Conservation (phyloP, 768 basidiomycete species). For the Kwoniella sp. region DNA sequence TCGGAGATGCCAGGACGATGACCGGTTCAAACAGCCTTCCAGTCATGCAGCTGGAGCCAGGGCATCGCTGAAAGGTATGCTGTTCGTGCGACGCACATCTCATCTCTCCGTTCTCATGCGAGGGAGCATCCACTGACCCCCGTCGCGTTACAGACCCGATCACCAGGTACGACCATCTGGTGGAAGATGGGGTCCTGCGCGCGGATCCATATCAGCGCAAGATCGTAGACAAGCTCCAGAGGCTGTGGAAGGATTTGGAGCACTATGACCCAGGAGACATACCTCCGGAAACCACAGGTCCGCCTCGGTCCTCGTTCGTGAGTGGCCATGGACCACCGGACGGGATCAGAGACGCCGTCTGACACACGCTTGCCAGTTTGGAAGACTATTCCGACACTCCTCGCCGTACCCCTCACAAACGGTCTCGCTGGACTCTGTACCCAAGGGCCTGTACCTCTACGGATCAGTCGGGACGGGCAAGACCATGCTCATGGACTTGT, state of each 20-base stretch:
- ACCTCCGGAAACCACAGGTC: conserved; percentile 45
- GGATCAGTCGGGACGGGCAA: conserved; percentile 97
- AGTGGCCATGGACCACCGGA: conserved; percentile 10
- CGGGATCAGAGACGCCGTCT: too few relatives aligned
- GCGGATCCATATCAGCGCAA: conserved; percentile 78
- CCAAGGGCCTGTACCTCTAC: conserved; percentile 88
- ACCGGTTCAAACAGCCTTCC: too few relatives aligned
- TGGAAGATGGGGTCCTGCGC: conserved; percentile 58
- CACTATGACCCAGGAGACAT: conserved; percentile 68
- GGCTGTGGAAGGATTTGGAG: conserved; percentile 67
- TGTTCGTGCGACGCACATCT: too few relatives aligned
- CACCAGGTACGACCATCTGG: conserved; percentile 55
- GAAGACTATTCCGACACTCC: conserved; percentile 25
- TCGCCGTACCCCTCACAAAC: conserved; percentile 19
- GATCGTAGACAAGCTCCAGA: conserved; percentile 77
- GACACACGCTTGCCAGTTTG: too few relatives aligned
- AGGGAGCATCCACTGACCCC: neutral
- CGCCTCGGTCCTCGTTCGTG: conserved; percentile 36
- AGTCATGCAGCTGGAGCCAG: conserved; percentile 20
- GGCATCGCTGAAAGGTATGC: conserved; percentile 30
- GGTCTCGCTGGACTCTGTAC: conserved; percentile 57
- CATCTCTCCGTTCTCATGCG: too few relatives aligned
- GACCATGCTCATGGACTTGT: conserved; percentile 95
- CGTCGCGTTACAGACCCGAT: conserved; percentile 34
- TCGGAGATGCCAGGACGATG: neutral